A percentile compares a stretch with the other conserved stretches of the same genome.
Conservation (phyloP, 257 asterid species). For the Solanum chaucha region DNA sequence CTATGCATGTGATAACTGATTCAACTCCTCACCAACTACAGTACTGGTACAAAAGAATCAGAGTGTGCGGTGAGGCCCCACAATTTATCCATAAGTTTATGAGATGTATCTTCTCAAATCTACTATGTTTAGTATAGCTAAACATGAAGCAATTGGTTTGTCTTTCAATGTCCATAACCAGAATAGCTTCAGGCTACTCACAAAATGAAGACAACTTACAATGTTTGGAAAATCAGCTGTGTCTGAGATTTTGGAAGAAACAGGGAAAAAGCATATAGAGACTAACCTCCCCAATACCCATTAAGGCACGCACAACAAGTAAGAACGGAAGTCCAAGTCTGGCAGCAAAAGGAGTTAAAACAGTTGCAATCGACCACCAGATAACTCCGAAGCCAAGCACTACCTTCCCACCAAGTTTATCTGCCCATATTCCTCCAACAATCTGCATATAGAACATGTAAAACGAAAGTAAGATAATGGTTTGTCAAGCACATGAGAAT, state of each 20-base stretch:
- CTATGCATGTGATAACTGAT: neutral
- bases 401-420: slow-evolving; percentile 84
- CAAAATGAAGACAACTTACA: neutral
- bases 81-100: neutral
- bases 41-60: neutral
- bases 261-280: slow-evolving; percentile 2
- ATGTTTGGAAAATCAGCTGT: neutral
- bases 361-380: slow-evolving; percentile 99
- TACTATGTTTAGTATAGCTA: neutral
- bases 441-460: slow-evolving; percentile 29
- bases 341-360: slow-evolving; percentile 95
- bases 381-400: slow-evolving; percentile 97
- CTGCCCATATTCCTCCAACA: slow-evolving; percentile 99
- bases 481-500: neutral
- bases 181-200: neutral
- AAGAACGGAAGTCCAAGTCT: slow-evolving; percentile 79
- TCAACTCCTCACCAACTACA: neutral
- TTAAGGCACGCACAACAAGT: slow-evolving; percentile 83
- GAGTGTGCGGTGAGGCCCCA: neutral
- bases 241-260: neutral
- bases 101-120: neutral
- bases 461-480: neutral
- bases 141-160: neutral
- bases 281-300: slow-evolving; percentile 99
- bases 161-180: neutral